Evolutionary conservation across 495 filamentous ascomycete genomes (phyloP).

Genomic region (Hypoxylon perforatum): DNA sequence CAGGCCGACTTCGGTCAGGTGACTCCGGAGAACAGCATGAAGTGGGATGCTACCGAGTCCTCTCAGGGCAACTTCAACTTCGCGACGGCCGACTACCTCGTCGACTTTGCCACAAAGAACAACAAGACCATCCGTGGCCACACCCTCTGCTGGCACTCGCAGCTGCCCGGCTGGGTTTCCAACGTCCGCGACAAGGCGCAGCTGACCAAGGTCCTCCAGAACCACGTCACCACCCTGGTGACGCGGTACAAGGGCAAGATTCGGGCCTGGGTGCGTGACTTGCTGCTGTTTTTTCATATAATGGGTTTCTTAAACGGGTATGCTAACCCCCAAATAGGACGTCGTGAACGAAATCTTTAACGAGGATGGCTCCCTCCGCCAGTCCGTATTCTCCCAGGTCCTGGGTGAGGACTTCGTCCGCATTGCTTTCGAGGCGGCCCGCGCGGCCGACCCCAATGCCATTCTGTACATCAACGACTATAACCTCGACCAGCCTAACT

Average conservation of each 20-base stretch:
- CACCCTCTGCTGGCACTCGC: constrained; percentile 72
- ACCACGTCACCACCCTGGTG: constrained; percentile 68
- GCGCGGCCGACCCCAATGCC: constrained; percentile 65
- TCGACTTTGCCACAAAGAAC: constrained; percentile 68
- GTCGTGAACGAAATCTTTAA: constrained; percentile 77
- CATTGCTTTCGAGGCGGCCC: constrained; percentile 72
- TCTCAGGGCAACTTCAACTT: constrained; percentile 63
- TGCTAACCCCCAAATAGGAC: constrained; percentile 52
- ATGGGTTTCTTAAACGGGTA: background rate
- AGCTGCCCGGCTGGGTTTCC: constrained; percentile 71
- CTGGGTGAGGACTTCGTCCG: constrained; percentile 67
- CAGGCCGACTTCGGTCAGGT: constrained; percentile 70
- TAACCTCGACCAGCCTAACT: constrained; percentile 62
- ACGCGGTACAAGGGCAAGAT: constrained; percentile 71
- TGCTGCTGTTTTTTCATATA: background rate
- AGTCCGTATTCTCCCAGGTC: constrained; percentile 67
- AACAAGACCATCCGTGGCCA: constrained; percentile 71
- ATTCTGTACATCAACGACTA: constrained; percentile 79
- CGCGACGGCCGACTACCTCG: constrained; percentile 63
- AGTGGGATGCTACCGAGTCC: constrained; percentile 66
- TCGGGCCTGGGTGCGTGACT: constrained; percentile 61
- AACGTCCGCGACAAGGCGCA: constrained; percentile 60
- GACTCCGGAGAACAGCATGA: constrained; percentile 76
- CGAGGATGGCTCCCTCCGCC: constrained; percentile 68
- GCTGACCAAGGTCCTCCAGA: constrained; percentile 66